Evolutionary conservation across 2,329 filamentous ascomycete genomes (phyloP).

Genomic region (Endocalyx cinctus): DNA sequence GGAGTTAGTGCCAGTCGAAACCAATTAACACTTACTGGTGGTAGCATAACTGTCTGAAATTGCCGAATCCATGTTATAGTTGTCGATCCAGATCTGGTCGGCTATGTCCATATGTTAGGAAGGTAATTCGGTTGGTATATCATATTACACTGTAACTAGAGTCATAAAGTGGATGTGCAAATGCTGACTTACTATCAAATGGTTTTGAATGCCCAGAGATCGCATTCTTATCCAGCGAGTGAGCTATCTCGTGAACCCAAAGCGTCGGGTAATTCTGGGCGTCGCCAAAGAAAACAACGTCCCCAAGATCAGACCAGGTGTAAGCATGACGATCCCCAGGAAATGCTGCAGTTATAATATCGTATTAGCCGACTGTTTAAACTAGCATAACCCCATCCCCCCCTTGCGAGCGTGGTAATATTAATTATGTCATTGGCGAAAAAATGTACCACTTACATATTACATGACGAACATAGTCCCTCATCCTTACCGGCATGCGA

Average conservation of each 20-base stretch:
- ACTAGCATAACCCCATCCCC: too few relatives aligned
- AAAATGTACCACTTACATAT: not conserved
- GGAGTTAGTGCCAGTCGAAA: too few relatives aligned
- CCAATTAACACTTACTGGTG: not conserved
- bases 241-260: not conserved
- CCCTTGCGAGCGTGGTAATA: too few relatives aligned
- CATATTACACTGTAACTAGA: too few relatives aligned
- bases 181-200: not conserved
- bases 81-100: not conserved
- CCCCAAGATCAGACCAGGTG: not conserved
- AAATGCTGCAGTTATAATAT: too few relatives aligned
- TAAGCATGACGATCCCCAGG: too few relatives aligned
- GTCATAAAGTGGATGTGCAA: too few relatives aligned
- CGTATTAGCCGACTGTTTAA: too few relatives aligned
- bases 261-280: not conserved
- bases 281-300: not conserved
- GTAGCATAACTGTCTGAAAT: not conserved
- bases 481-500: not conserved
- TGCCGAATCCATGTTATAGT: not conserved
- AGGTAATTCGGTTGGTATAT: too few relatives aligned
- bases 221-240: not conserved
- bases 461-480: not conserved
- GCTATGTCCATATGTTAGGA: not conserved
- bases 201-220: not conserved
- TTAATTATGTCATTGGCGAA: too few relatives aligned